These are phyloP conservation scores for Arachis stenosperma DNA, from an alignment of 306 rosid genomes.

Conservation along the genomic window DNA sequence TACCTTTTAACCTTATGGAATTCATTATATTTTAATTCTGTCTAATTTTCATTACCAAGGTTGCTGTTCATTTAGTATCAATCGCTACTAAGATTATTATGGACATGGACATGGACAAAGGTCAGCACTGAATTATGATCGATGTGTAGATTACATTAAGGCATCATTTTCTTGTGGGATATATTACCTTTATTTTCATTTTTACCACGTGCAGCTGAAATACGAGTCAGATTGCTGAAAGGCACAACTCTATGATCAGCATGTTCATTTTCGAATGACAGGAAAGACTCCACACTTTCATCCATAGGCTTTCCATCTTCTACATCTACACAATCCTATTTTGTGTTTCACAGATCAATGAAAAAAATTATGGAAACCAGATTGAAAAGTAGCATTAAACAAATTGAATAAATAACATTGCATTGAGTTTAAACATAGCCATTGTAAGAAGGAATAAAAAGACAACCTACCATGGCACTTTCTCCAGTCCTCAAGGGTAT, in stretches of 20 bases:
- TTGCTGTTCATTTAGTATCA: not conserved
- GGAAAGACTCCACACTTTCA: conserved; percentile 47
- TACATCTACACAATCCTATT: conserved; percentile 42
- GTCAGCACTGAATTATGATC: conserved; percentile 19
- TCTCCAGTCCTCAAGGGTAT: conserved; percentile 28
- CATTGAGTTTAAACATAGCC: conserved; percentile 13
- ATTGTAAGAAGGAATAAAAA: conserved; percentile 17
- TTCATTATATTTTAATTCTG: not conserved
- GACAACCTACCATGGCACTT: conserved; percentile 44
- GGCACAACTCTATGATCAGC: conserved; percentile 43
- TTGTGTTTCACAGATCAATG: conserved; percentile 32
- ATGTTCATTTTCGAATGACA: conserved; percentile 48
- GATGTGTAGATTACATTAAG: not conserved
- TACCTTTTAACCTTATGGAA: conserved; percentile 4
- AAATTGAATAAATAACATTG: conserved; percentile 27
- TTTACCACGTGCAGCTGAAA: conserved; percentile 30
- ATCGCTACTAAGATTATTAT: not conserved
- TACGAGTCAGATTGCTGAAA: conserved; percentile 45
- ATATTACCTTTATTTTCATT: conserved; percentile 47
- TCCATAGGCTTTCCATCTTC: conserved; percentile 32
- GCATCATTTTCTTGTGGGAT: not conserved
- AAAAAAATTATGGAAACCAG: conserved; percentile 25
- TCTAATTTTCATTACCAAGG: not conserved
- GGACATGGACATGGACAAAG: not conserved
- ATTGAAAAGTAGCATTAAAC: conserved; percentile 13